Evolutionary conservation across 2,329 filamentous ascomycete species (phyloP).

Genomic region (Colletotrichum endophyticum): DNA sequence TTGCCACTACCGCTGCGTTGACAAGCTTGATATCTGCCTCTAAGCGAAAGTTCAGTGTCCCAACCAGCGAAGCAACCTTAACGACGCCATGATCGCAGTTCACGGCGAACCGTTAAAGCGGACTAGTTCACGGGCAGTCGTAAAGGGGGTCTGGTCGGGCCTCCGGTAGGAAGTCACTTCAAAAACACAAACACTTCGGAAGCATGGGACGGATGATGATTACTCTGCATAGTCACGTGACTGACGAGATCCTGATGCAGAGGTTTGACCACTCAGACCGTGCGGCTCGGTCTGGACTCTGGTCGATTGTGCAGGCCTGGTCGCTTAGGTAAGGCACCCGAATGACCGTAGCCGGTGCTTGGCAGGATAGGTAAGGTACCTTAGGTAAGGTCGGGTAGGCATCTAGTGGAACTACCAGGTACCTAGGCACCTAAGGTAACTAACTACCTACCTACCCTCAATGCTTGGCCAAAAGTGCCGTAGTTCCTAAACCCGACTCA

Average conservation of each 20-base stretch:
- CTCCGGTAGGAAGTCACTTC: constrained; percentile 8
- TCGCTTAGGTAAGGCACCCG: background rate
- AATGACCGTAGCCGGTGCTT: background rate
- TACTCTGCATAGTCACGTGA: background rate
- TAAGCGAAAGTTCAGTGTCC: background rate
- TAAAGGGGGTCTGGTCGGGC: constrained; percentile 14
- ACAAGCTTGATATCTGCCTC: background rate
- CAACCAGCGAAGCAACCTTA: background rate
- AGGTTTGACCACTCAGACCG: background rate
- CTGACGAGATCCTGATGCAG: background rate
- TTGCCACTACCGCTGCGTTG: background rate
- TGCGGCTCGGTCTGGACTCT: background rate
- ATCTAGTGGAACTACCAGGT: too few species aligned
- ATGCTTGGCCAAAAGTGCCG: background rate
- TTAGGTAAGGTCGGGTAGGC: background rate
- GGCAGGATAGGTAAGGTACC: background rate
- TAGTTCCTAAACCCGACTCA: constrained; percentile 3
- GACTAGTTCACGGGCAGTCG: constrained; percentile 8
- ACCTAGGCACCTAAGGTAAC: too few species aligned
- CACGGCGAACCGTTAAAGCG: background rate
- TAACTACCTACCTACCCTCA: background rate
- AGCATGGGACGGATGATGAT: background rate
- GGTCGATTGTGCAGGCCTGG: background rate
- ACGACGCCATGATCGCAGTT: constrained; percentile 9
- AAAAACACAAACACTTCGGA: background rate